A percentile compares a stretch with the other conserved stretches of the same genome.
Conservation (phyloP, 2,329 filamentous ascomycete genomes). For the Pyrenochaeta sp. region DNA sequence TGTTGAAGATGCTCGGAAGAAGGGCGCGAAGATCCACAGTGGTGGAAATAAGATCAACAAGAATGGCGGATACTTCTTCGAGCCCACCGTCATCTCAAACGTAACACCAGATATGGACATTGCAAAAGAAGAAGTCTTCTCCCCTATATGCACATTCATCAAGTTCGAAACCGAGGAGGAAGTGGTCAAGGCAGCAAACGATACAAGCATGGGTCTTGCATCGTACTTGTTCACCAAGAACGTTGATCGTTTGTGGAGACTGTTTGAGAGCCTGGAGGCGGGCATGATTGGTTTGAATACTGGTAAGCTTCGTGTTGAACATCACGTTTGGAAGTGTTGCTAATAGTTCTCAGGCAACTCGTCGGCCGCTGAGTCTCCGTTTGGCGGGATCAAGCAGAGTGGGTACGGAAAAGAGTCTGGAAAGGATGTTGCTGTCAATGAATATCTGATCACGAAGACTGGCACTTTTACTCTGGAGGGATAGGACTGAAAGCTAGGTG, state of each 20-base stretch:
- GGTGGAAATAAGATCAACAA: slow-evolving; percentile 62
- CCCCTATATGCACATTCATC: slow-evolving; percentile 69
- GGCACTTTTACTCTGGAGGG: slow-evolving; percentile 67
- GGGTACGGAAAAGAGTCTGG: slow-evolving; percentile 73
- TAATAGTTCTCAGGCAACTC: slow-evolving; percentile 58
- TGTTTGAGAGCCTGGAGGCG: slow-evolving; percentile 72
- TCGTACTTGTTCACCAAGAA: slow-evolving; percentile 75
- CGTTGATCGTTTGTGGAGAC: slow-evolving; percentile 69
- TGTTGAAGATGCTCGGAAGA: slow-evolving; percentile 68
- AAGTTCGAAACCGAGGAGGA: slow-evolving; percentile 72
- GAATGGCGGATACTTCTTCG: slow-evolving; percentile 70
- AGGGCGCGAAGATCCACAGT: slow-evolving; percentile 69
- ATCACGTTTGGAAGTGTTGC: background rate
- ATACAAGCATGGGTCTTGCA: slow-evolving; percentile 69
- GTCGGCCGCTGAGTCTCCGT: slow-evolving; percentile 71
- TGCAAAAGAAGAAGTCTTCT: slow-evolving; percentile 69
- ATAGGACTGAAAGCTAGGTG: too few species aligned
- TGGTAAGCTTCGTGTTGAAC: slow-evolving; percentile 52
- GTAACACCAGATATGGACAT: slow-evolving; percentile 66
- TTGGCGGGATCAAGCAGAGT: slow-evolving; percentile 72
- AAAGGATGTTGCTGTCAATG: slow-evolving; percentile 69
- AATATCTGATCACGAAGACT: slow-evolving; percentile 71
- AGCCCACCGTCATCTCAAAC: slow-evolving; percentile 69
- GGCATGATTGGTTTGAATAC: slow-evolving; percentile 74
- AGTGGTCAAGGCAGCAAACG: slow-evolving; percentile 65